Conservation (phyloP, 2,329 filamentous ascomycete species). For the Sporothrix pallida region DNA sequence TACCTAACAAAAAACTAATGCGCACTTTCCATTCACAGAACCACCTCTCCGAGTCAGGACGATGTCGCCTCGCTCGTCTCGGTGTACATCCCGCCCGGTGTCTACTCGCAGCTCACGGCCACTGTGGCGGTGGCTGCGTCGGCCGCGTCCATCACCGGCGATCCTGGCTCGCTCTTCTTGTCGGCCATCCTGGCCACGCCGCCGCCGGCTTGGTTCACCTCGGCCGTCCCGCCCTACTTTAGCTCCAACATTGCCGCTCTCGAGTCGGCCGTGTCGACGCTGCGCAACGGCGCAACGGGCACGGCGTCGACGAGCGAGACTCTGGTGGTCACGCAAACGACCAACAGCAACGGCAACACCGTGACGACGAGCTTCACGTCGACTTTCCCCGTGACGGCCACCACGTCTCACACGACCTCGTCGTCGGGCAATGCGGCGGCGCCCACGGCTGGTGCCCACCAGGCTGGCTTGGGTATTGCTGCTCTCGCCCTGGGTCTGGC, state of each 20-base stretch:
- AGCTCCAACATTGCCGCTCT: slow-evolving; percentile 33
- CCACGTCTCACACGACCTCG: slow-evolving; percentile 17
- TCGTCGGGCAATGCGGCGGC: slow-evolving; percentile 32
- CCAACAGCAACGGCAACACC: slow-evolving; percentile 40
- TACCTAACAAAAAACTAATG: not conserved
- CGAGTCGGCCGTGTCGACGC: slow-evolving; percentile 38
- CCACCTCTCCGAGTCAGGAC: slow-evolving; percentile 33
- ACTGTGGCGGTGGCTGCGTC: slow-evolving; percentile 38
- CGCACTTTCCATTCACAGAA: not conserved
- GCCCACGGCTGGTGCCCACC: slow-evolving; percentile 18
- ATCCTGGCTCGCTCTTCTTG: slow-evolving; percentile 41
- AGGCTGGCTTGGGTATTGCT: slow-evolving; percentile 29
- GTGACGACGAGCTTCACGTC: slow-evolving; percentile 40
- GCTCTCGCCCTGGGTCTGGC: slow-evolving; percentile 32
- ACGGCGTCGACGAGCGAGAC: slow-evolving; percentile 34
- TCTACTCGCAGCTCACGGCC: slow-evolving; percentile 39
- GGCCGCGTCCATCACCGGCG: slow-evolving; percentile 40
- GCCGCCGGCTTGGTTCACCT: slow-evolving; percentile 38
- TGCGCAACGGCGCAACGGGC: slow-evolving; percentile 36
- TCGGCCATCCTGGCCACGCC: slow-evolving; percentile 41
- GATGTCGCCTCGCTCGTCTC: slow-evolving; percentile 42
- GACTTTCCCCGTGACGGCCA: slow-evolving; percentile 34
- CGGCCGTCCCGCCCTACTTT: slow-evolving; percentile 34
- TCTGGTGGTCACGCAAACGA: slow-evolving; percentile 40
- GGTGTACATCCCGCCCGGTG: slow-evolving; percentile 43